Evolutionary conservation across 2,329 filamentous ascomycete species (phyloP).

Genomic region (Penicillium sp.): DNA sequence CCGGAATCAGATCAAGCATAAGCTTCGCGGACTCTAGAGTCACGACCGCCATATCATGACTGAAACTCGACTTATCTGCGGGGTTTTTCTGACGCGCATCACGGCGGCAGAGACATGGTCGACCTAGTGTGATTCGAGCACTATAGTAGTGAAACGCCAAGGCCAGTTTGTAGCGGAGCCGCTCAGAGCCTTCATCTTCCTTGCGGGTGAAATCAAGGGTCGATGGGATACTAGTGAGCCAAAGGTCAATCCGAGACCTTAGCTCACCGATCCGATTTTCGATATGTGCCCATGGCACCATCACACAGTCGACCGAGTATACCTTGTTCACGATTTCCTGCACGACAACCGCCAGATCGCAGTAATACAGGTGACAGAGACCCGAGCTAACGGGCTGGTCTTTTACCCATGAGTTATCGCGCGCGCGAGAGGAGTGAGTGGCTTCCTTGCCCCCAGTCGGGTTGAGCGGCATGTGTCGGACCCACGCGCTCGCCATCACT

Average conservation of each 20-base stretch:
- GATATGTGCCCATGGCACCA: constrained; percentile 41
- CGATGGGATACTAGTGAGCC: constrained; percentile 38
- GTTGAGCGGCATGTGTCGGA: constrained; percentile 33
- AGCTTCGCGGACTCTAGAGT: constrained; percentile 41
- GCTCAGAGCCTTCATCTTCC: constrained; percentile 31
- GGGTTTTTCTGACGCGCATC: constrained; percentile 34
- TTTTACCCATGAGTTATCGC: constrained; percentile 37
- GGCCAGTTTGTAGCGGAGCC: constrained; percentile 40
- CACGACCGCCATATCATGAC: constrained; percentile 39
- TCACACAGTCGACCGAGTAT: constrained; percentile 41
- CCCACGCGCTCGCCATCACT: constrained; percentile 31
- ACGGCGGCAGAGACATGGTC: constrained; percentile 47
- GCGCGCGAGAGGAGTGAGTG: constrained; percentile 20
- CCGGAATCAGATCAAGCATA: constrained; percentile 44
- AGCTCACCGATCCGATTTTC: constrained; percentile 42
- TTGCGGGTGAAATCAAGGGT: constrained; percentile 39
- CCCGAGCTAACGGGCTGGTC: constrained; percentile 34
- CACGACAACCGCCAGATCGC: constrained; percentile 40
- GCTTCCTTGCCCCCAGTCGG: constrained; percentile 29
- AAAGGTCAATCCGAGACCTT: constrained; percentile 38
- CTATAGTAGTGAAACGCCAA: constrained; percentile 48
- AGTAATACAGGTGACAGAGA: constrained; percentile 40
- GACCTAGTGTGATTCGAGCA: constrained; percentile 43
- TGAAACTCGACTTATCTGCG: constrained; percentile 32
- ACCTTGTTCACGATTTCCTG: constrained; percentile 44